Base-by-base conservation (phyloP, 1,139 yeast genomes). In the Lodderomyces margitis region DNA sequence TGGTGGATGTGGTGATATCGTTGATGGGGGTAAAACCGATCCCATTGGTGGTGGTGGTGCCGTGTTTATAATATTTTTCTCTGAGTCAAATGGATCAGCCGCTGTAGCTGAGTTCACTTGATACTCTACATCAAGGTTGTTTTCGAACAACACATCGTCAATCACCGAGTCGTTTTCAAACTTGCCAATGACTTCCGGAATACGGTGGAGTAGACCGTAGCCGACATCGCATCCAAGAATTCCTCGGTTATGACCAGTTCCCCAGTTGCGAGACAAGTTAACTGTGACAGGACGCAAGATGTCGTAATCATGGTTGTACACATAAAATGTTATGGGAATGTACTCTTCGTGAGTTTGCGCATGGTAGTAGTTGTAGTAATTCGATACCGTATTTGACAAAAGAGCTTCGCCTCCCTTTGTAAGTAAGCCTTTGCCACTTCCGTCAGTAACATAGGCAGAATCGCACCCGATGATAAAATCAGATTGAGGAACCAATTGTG, bases 221-320 rank as follows among this genome's bases (percentile, higher is more conserved):
- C 97, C 98, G 9, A 92, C 95, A 51, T 91, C 96, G 63, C 97
- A 91, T 1, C 98, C 98, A 34, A 92, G 68, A 28, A 89, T 70
- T 0, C 96, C 96, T 47, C 71, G 75, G 46, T 74, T 73, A 2
- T 91, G 88, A 4, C 72, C 75, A 16, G 56, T 54, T 1, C 71
- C 67, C 78, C 78, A 72, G 12, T 61, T 48, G 38, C 68, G 62
- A 3, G 73, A 61, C 41, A 73, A 64, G 42, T 79, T 70, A 17
- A 91, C 88, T 0, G 88, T 80, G 3, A 91, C 95, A 0, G 96
- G 96, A 50, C 98, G 75, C 38, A 88, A 81, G 5, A 86, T 75
- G 58, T 91, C 94, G 55, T 81, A 83, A 53, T 86, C 94, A 53
- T 85, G 91, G 61, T 92, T 92, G 64, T 91, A 92, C 1, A 91